A percentile compares a stretch with the other conserved stretches of the same genome.
phyloP scores from a whole-genome alignment of 345 rosid genomes.

The Hevea brasiliensis region DNA sequence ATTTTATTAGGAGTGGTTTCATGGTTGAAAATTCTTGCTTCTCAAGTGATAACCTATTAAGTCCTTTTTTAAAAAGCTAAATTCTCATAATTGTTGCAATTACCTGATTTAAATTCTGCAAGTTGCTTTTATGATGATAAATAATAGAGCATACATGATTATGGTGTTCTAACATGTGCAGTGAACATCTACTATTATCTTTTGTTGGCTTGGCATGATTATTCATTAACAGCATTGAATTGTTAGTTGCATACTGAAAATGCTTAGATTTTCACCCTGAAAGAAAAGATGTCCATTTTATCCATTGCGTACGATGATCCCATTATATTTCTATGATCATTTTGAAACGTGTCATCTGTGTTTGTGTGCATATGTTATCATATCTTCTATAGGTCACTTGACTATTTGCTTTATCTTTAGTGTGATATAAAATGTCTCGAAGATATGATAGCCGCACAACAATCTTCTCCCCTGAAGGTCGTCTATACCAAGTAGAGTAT shows the following conservation, averaged over 20 bases:
- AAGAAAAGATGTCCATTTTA: background rate
- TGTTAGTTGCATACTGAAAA: background rate
- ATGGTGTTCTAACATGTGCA: too few species aligned
- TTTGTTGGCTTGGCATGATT: background rate
- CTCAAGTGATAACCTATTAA: background rate
- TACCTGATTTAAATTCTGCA: background rate
- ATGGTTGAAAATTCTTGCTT: background rate
- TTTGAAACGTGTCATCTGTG: background rate
- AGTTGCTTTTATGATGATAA: background rate
- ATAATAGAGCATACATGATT: background rate
- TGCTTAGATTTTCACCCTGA: background rate
- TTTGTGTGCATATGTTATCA: background rate
- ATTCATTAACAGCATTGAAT: background rate
- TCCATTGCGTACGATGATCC: background rate
- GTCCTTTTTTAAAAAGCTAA: background rate
- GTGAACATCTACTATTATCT: background rate
- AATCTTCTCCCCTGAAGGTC: conserved; percentile 98
- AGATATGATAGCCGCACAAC: conserved; percentile 99
- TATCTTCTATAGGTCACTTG: background rate
- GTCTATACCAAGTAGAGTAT: conserved; percentile 96
- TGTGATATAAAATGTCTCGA: conserved; percentile 60
- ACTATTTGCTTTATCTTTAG: background rate
- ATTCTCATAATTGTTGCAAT: background rate
- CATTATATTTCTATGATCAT: background rate
- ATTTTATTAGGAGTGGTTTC: background rate